phyloP scores from a whole-genome alignment of 2,329 filamentous ascomycete species.

The Thielaviopsis musarum region DNA sequence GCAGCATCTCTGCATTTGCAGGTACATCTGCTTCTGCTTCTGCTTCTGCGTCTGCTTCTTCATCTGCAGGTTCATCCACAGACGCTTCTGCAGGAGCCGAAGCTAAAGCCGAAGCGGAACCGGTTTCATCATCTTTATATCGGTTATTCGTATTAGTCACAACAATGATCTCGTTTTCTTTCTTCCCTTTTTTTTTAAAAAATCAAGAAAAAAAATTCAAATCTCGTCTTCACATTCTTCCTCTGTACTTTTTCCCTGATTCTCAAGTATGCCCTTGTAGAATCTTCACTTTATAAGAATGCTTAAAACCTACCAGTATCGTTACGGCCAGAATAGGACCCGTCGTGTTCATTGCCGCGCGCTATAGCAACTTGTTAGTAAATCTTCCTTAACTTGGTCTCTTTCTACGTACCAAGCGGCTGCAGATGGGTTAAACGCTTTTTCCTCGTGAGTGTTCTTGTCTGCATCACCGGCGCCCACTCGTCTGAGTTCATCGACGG shows the following conservation, averaged over 20 bases:
- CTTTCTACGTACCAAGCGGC: not conserved
- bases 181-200: not conserved
- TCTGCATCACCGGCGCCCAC: not conserved
- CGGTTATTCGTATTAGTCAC: not conserved
- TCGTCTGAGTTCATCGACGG: not conserved
- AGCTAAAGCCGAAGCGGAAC: not conserved
- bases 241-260: not conserved
- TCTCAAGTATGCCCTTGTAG: not conserved
- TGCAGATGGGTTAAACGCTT: not conserved
- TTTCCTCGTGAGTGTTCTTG: not conserved
- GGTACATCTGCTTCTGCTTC: not conserved
- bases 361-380: not conserved
- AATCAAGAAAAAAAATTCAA: not conserved
- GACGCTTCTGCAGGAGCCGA: not conserved
- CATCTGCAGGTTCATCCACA: not conserved
- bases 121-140: not conserved
- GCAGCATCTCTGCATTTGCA: not conserved
- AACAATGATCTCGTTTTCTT: not conserved
- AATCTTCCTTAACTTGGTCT: not conserved
- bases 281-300: not conserved
- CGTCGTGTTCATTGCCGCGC: not conserved
- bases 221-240: not conserved
- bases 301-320: not conserved
- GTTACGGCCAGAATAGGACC: not conserved
- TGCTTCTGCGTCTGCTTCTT: not conserved